Evolutionary conservation across 208 protist species (phyloP), one percentile per base, ranked within the genome.

Genomic region (Leishmania guyanensis): DNA sequence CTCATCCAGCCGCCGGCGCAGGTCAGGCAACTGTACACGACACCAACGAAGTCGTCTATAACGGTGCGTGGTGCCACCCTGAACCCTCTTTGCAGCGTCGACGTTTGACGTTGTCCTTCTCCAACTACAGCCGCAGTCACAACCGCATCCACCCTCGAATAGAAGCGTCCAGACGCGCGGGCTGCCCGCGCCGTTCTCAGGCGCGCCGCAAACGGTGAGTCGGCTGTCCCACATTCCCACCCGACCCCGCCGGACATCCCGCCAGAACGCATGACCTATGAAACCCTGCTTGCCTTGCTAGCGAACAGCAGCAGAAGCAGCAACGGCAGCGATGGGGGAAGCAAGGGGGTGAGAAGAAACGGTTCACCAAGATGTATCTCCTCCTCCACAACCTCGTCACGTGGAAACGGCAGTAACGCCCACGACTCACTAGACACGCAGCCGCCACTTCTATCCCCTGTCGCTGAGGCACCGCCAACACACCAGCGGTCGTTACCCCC

Each of bases 211-310:
- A 6, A 54, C n/a, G 4, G 68, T 46, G 16, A 56, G 39, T 10
- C 20, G 14, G 36, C 39, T 10, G 5, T 39, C 75, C 20, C 54
- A 64, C 36, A 64, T 77, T 33, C 68, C 69, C 2, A 66, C 56
- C 75, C 75, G 43, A 46, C 43, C 4, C 53, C 5, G 3, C 58
- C 51, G 22, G 50, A 6, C 53, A 12, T 71, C 68, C 54, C 81
- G 5, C 20, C 77, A n/a, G 71, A 64, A n/a, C 10, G 54, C 29
- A 36, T 16, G n/a, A 51, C 48, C 48, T 70, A 77, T 33, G 54
- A 76, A 39, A 84, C 69, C 5, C 81, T 69, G n/a, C 81, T 84
- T 1, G 69, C 81, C 1, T 22, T 84, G 16, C 43, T 80, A 60
- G 75, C 58, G 20, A 48, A 1, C 43, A 77, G 54, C 22, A 29